phyloP scores from a whole-genome alignment of 345 rosid genomes.

The Salix brachista region DNA sequence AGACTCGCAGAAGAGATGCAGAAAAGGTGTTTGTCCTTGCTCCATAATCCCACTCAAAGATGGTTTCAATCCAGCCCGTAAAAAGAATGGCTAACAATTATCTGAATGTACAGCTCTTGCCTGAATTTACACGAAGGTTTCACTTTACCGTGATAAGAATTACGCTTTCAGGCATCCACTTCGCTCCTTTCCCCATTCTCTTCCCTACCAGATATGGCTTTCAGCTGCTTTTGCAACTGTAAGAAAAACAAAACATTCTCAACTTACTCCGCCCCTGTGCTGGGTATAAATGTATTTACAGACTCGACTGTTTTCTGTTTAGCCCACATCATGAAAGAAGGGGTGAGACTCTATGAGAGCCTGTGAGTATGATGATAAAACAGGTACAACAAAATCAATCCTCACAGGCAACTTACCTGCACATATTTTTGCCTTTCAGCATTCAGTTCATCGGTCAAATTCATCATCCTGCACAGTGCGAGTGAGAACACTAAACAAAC shows the following conservation, averaged over 20 bases:
- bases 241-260: conserved; percentile 10
- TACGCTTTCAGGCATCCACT: conserved; percentile 29
- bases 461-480: conserved; percentile 54
- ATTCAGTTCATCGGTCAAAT: conserved; percentile 66
- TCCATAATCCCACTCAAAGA: not conserved
- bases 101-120: conserved; percentile 30
- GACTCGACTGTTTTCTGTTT: not conserved
- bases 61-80: not conserved
- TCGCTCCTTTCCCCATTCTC: conserved; percentile 45
- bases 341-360: not conserved
- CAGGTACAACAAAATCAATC: not conserved
- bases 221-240: conserved; percentile 70
- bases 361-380: not conserved
- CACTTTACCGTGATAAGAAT: conserved; percentile 12
- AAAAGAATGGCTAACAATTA: conserved; percentile 12
- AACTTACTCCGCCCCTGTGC: not conserved
- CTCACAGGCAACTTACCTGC: conserved; percentile 49
- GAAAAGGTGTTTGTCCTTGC: not conserved
- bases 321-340: not conserved
- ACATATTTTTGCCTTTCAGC: conserved; percentile 59
- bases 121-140: conserved; percentile 21
- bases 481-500: conserved; percentile 9
- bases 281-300: not conserved
- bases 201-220: conserved; percentile 42
- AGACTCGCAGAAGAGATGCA: conserved; percentile 4